Conservation (phyloP, 73 alveolate genomes). For the Stentor coeruleus region DNA sequence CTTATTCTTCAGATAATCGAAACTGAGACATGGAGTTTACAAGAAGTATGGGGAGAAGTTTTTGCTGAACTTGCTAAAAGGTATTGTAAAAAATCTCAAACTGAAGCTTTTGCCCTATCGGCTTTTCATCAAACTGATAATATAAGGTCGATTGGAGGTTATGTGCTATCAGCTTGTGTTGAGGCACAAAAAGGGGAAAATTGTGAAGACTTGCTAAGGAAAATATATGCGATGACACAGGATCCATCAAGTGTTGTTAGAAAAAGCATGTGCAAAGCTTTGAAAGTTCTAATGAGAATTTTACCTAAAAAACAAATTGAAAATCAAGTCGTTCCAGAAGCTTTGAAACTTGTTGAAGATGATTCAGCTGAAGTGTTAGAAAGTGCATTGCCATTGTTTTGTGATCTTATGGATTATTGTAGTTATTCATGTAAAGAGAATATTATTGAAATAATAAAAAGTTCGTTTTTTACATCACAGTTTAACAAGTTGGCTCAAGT, state of each 20-base stretch:
- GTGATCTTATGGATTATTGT: slow-evolving; percentile 3
- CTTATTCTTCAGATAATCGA: not conserved
- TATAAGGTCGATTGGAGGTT: not conserved
- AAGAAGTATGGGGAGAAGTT: not conserved
- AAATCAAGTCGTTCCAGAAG: not conserved
- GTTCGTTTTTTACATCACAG: not conserved
- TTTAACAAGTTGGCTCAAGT: not conserved
- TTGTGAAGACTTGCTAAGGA: not conserved
- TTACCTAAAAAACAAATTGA: not conserved
- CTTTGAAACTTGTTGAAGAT: not conserved
- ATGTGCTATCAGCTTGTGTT: not conserved
- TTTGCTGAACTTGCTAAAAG: not conserved
- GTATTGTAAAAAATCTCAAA: not conserved
- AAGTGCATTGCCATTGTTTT: not conserved
- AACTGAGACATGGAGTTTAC: not conserved
- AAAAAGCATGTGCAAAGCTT: not conserved
- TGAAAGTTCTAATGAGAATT: not conserved
- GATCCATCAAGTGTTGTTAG: slow-evolving; percentile 1
- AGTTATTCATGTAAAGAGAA: not conserved
- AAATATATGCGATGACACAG: slow-evolving; percentile 11
- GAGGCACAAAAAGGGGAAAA: not conserved
- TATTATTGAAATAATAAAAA: not conserved
- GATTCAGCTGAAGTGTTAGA: not conserved
- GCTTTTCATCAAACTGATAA: not conserved
- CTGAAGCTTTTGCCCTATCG: not conserved